A percentile compares a stretch with the other conserved stretches of the same genome.
phyloP scores from a whole-genome alignment of 805 yeast genomes.

The Diddensiella caesifluorescens region DNA sequence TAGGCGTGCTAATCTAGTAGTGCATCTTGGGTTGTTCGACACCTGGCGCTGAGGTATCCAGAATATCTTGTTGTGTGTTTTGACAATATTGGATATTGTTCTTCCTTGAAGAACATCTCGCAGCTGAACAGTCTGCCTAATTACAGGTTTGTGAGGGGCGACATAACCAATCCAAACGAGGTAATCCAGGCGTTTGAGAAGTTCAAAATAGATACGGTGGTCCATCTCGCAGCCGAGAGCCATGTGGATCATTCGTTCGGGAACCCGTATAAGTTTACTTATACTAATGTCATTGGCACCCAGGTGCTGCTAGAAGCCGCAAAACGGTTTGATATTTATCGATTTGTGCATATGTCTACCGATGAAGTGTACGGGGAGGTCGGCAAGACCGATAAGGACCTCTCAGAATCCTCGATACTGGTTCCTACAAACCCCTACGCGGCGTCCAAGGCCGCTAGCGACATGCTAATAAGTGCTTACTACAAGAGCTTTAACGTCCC shows the following conservation, averaged over 20 bases:
- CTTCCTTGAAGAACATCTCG: conserved; percentile 31
- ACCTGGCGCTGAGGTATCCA: conserved; percentile 31
- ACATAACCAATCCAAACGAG: conserved; percentile 31
- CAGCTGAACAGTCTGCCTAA: conserved; percentile 28
- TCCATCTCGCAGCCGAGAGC: conserved; percentile 53
- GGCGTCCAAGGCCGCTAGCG: conserved; percentile 52
- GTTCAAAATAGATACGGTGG: conserved; percentile 32
- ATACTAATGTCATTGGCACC: conserved; percentile 43
- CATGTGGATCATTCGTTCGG: conserved; percentile 49
- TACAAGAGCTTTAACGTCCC: conserved; percentile 40
- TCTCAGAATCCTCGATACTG: conserved; percentile 35
- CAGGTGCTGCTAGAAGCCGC: conserved; percentile 43
- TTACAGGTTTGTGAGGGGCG: conserved; percentile 32
- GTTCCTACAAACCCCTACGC: conserved; percentile 54
- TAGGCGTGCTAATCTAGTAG: conserved; percentile 11
- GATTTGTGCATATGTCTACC: conserved; percentile 47
- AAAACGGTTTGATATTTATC: conserved; percentile 23
- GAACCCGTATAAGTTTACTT: conserved; percentile 40
- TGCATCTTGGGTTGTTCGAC: conserved; percentile 44
- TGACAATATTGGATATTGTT: conserved; percentile 45
- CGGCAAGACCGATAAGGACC: conserved; percentile 25
- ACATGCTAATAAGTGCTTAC: conserved; percentile 44
- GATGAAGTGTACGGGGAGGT: conserved; percentile 57
- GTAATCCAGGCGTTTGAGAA: conserved; percentile 24
- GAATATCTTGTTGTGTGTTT: conserved; percentile 38